Percentiles rank a stretch among this genome's conserved stretches.
These are phyloP conservation scores for Breviolum minutum DNA, from an alignment of 73 alveolate species.

Conservation along the genomic window DNA sequence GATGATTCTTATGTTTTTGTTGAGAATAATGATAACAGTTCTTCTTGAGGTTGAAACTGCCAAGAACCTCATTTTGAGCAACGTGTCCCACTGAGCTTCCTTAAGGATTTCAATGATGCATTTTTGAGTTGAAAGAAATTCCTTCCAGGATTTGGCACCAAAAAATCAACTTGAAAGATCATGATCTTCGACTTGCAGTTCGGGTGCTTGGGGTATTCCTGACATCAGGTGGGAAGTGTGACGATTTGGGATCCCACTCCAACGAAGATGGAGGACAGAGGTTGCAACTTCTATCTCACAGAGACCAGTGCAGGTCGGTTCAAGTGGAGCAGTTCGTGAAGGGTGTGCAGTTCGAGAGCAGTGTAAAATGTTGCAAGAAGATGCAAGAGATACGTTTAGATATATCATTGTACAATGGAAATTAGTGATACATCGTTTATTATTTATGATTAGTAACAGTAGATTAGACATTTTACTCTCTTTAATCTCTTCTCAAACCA, in stretches of 20 bases:
- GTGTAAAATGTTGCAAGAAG: too few relatives aligned
- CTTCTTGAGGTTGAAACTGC: slow-evolving; percentile 51
- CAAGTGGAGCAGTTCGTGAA: too few relatives aligned
- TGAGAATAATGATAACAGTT: background rate
- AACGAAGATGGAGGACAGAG: slow-evolving; percentile 57
- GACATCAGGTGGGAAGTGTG: slow-evolving; percentile 45
- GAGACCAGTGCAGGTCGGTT: slow-evolving; percentile 65
- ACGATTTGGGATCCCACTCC: slow-evolving; percentile 69
- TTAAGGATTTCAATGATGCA: background rate
- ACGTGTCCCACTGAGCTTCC: background rate
- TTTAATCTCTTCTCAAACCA: too few relatives aligned
- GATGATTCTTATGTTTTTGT: background rate
- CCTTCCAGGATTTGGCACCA: background rate
- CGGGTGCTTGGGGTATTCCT: background rate
- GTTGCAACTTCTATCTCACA: slow-evolving; percentile 72
- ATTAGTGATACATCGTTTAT: too few relatives aligned
- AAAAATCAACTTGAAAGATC: background rate
- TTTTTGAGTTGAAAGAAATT: background rate
- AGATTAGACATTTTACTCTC: too few relatives aligned
- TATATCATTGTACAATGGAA: too few relatives aligned
- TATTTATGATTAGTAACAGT: too few relatives aligned
- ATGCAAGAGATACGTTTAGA: background rate
- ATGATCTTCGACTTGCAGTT: background rate
- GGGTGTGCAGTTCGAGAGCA: background rate
- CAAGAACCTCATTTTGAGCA: slow-evolving; percentile 83